phyloP scores from a whole-genome alignment of 257 asterid species.

The Henckelia pumila region DNA sequence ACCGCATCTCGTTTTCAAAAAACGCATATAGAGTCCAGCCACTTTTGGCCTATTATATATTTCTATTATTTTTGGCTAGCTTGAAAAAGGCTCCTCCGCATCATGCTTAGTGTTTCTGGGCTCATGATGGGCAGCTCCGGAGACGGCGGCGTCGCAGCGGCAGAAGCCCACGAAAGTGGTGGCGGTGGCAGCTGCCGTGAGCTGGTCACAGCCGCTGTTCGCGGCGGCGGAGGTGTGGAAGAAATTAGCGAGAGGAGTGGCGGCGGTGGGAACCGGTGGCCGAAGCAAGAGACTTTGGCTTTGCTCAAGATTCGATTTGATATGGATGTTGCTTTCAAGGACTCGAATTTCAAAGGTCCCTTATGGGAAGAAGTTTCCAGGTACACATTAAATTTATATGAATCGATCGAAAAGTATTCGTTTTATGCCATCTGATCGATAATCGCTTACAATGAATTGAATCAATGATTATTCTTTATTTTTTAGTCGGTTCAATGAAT shows the following conservation, averaged over 20 bases:
- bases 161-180: conserved; percentile 46
- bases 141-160: conserved; percentile 28
- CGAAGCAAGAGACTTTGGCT: conserved; percentile 85
- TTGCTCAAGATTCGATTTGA: conserved; percentile 79
- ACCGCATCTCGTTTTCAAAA: conserved; percentile 46
- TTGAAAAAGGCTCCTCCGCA: conserved; percentile 1
- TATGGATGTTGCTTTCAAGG: conserved; percentile 76
- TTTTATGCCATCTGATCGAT: conserved; percentile 10
- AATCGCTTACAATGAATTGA: not conserved
- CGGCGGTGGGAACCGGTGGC: conserved; percentile 85
- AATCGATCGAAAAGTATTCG: too few relatives aligned
- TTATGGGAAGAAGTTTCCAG: conserved; percentile 97
- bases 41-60: conserved; percentile 20
- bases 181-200: too few relatives aligned
- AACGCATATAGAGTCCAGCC: conserved; percentile 19
- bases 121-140: conserved; percentile 29
- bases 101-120: conserved; percentile 40
- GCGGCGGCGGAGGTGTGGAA: conserved; percentile 40
- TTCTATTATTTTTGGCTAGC: conserved; percentile 23
- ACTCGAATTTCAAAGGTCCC: conserved; percentile 89
- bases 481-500: too few relatives aligned
- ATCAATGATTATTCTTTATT: too few relatives aligned
- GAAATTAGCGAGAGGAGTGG: conserved; percentile 46
- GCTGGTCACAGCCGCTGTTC: conserved; percentile 21
- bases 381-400: conserved; percentile 33